Evolutionary conservation across 768 basidiomycete genomes (phyloP).

Genomic region (Kwoniella heveanensis): DNA sequence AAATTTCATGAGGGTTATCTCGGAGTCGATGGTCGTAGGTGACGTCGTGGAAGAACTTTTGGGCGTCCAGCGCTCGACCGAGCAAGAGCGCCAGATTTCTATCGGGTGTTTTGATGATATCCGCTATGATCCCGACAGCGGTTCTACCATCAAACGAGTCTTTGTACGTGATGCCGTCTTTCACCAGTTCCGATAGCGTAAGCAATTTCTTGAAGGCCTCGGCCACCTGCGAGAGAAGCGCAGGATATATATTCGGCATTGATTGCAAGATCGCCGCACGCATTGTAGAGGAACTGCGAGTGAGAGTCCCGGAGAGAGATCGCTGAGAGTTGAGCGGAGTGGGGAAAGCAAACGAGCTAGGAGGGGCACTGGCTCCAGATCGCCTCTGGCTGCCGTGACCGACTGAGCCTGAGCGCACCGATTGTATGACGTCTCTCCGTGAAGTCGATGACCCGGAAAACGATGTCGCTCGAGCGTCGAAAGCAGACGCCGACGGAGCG

Average conservation of each 20-base stretch:
- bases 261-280: slow-evolving; percentile 59
- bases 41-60: slow-evolving; percentile 99
- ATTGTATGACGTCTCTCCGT: slow-evolving; percentile 37
- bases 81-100: slow-evolving; percentile 90
- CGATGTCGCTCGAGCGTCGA: slow-evolving; percentile 46
- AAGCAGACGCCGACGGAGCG: slow-evolving; percentile 26
- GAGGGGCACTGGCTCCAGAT: slow-evolving; percentile 23
- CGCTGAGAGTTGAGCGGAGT: slow-evolving; percentile 43
- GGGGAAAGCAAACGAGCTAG: slow-evolving; percentile 37
- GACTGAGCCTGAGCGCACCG: slow-evolving; percentile 47
- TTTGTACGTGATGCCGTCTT: slow-evolving; percentile 94
- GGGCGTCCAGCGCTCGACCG: slow-evolving; percentile 93
- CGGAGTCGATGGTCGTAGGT: slow-evolving; percentile 95
- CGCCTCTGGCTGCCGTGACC: slow-evolving; percentile 32
- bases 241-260: slow-evolving; percentile 87
- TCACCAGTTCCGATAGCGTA: slow-evolving; percentile 72
- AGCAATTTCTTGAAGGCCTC: slow-evolving; percentile 88
- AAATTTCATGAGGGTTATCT: slow-evolving; percentile 83
- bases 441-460: slow-evolving; percentile 48
- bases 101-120: slow-evolving; percentile 98
- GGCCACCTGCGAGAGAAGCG: slow-evolving; percentile 88
- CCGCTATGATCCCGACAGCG: slow-evolving; percentile 94
- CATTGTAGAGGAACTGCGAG: slow-evolving; percentile 44
- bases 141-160: slow-evolving; percentile 96
- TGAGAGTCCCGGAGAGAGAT: slow-evolving; percentile 39